Percentiles rank a stretch among this genome's conserved stretches.
Conservation (phyloP, 495 filamentous ascomycete species). For the Trichoderma asperelloides region DNA sequence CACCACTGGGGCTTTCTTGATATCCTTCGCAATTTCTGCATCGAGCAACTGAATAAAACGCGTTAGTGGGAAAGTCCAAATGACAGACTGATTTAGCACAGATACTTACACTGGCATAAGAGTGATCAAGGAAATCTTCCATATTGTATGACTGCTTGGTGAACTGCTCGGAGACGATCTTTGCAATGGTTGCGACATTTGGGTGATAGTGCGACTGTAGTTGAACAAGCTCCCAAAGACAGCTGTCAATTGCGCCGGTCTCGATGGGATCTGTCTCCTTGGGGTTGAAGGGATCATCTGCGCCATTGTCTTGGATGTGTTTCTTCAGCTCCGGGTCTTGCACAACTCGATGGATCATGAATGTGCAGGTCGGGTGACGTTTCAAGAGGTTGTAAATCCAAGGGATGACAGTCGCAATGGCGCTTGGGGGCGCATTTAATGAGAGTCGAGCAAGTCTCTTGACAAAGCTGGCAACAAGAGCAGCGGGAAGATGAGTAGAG, state of each 20-base stretch:
- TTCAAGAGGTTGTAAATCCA: conserved; percentile 95
- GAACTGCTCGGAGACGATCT: conserved; percentile 94
- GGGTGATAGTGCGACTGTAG: conserved; percentile 93
- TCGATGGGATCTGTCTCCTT: conserved; percentile 72
- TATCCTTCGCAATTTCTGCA: conserved; percentile 67
- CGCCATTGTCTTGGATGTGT: conserved; percentile 52
- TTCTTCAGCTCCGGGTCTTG: conserved; percentile 47
- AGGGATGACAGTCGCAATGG: conserved; percentile 79
- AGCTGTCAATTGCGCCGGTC: conserved; percentile 82
- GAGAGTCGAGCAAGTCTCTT: conserved; percentile 78
- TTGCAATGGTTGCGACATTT: conserved; percentile 88
- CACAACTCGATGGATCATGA: conserved; percentile 82
- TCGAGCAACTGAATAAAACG: conserved; percentile 55
- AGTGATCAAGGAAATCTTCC: conserved; percentile 95
- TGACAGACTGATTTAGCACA: not conserved
- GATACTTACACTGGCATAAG: conserved; percentile 69
- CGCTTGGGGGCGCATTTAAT: conserved; percentile 76
- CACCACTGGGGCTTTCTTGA: conserved; percentile 79
- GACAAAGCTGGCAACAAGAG: conserved; percentile 89
- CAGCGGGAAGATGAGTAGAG: conserved; percentile 88
- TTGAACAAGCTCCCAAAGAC: conserved; percentile 87
- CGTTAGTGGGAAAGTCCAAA: conserved; percentile 20
- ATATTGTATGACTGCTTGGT: conserved; percentile 87
- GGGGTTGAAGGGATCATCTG: conserved; percentile 71
- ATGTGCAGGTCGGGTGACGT: conserved; percentile 79